Evolutionary conservation across 805 yeast genomes (phyloP).

Genomic region (Blastobotrys parvus): DNA sequence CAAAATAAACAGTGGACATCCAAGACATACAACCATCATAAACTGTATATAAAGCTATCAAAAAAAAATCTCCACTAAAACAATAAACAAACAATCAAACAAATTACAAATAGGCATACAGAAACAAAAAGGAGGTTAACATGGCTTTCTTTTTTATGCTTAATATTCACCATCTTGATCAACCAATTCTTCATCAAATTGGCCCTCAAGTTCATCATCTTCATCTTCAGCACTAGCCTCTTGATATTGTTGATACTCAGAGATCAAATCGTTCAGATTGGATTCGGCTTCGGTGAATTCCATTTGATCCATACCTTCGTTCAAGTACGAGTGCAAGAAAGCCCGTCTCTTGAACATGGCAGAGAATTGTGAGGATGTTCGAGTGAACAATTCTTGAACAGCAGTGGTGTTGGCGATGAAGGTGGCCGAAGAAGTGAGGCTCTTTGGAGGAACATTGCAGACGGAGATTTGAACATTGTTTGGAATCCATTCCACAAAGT

Average conservation of each 20-base stretch:
- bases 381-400: conserved; percentile 83
- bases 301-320: conserved; percentile 94
- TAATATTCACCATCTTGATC: not conserved
- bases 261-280: conserved; percentile 82
- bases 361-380: conserved; percentile 84
- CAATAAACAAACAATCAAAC: not conserved
- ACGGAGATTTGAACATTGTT: conserved; percentile 93
- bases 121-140: not conserved
- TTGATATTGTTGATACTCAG: conserved; percentile 92
- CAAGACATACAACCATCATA: no score
- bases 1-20: no score
- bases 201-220: conserved; percentile 29
- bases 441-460: conserved; percentile 86
- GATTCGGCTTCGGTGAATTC: conserved; percentile 94
- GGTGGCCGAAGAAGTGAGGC: conserved; percentile 81
- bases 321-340: conserved; percentile 92
- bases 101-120: not conserved
- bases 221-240: conserved; percentile 76
- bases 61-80: not conserved
- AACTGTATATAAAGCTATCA: no score
- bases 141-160: no score
- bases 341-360: conserved; percentile 94
- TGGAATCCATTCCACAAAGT: conserved; percentile 95
- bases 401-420: conserved; percentile 93
- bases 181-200: conserved; percentile 7